These are phyloP conservation scores for Aspergillus sp. DNA, from an alignment of 2,329 filamentous ascomycete species.

Conservation along the genomic window DNA sequence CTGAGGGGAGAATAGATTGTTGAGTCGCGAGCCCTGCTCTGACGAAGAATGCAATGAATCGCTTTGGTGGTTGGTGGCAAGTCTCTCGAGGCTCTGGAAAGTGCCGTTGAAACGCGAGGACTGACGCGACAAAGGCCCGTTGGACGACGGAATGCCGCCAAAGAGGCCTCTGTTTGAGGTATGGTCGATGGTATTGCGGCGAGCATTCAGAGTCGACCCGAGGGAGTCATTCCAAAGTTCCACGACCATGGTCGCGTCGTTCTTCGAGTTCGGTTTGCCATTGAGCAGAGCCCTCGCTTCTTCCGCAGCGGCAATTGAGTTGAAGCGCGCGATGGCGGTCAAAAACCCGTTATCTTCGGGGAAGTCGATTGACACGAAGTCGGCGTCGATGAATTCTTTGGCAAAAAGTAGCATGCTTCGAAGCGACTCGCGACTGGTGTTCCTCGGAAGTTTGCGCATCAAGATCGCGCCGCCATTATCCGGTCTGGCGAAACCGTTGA, in stretches of 20 bases:
- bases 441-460: slow-evolving; percentile 51
- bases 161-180: slow-evolving; percentile 26
- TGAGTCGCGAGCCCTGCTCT: slow-evolving; percentile 41
- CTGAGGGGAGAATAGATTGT: slow-evolving; percentile 52
- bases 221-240: slow-evolving; percentile 42
- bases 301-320: slow-evolving; percentile 47
- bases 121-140: slow-evolving; percentile 40
- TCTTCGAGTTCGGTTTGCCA: slow-evolving; percentile 53
- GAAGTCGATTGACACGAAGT: slow-evolving; percentile 46
- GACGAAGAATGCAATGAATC: slow-evolving; percentile 43
- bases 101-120: slow-evolving; percentile 53
- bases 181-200: slow-evolving; percentile 48
- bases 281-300: slow-evolving; percentile 51
- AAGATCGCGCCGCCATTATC: slow-evolving; percentile 37
- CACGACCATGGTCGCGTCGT: slow-evolving; percentile 50
- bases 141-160: slow-evolving; percentile 19
- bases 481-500: slow-evolving; percentile 26
- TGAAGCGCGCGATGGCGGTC: slow-evolving; percentile 52
- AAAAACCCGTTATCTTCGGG: slow-evolving; percentile 49
- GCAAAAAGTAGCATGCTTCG: slow-evolving; percentile 58
- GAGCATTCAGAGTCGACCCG: slow-evolving; percentile 23
- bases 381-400: slow-evolving; percentile 51
- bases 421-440: slow-evolving; percentile 49
- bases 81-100: slow-evolving; percentile 50
- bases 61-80: slow-evolving; percentile 33